Evolutionary conservation across 306 rosid genomes (phyloP).

Genomic region (Ceratonia siliqua): DNA sequence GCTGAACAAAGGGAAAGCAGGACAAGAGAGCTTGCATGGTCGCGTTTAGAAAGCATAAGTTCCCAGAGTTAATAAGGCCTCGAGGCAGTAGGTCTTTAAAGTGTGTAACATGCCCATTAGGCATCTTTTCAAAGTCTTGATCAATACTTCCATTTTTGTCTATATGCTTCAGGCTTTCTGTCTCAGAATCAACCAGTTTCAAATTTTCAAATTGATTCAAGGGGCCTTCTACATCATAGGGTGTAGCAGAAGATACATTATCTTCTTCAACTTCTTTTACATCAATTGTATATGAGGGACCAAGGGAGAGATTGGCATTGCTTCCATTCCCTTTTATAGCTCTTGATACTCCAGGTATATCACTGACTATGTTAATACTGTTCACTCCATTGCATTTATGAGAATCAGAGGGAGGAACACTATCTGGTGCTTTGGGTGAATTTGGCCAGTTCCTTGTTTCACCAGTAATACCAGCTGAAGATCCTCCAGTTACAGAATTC

Average conservation of each 20-base stretch:
- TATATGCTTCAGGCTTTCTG: slow-evolving; percentile 39
- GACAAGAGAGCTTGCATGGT: slow-evolving; percentile 88
- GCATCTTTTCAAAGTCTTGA: slow-evolving; percentile 43
- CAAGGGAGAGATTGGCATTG: slow-evolving; percentile 12
- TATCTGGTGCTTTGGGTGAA: slow-evolving; percentile 35
- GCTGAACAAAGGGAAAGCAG: slow-evolving; percentile 84
- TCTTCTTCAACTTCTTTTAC: slow-evolving; percentile 32
- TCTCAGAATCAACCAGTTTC: slow-evolving; percentile 42
- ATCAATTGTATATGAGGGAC: slow-evolving; percentile 35
- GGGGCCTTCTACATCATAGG: slow-evolving; percentile 35
- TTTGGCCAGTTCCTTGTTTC: slow-evolving; percentile 38
- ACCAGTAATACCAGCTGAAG: slow-evolving; percentile 22
- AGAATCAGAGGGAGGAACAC: slow-evolving; percentile 31
- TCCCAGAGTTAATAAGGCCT: slow-evolving; percentile 84
- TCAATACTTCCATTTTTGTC: slow-evolving; percentile 39
- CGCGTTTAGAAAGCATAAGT: slow-evolving; percentile 88
- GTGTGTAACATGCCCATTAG: slow-evolving; percentile 46
- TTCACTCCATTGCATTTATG: slow-evolving; percentile 45
- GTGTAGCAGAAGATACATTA: slow-evolving; percentile 10
- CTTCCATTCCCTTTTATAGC: slow-evolving; percentile 56
- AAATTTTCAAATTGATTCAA: slow-evolving; percentile 53
- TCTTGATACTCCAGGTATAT: slow-evolving; percentile 34
- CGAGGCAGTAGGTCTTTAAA: slow-evolving; percentile 58
- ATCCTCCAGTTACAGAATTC: slow-evolving; percentile 37
- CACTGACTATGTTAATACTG: slow-evolving; percentile 26